Evolutionary conservation across 2,329 filamentous ascomycete species (phyloP), one percentile per base, ranked within the genome.

Genomic region (Canariomyces notabilis): DNA sequence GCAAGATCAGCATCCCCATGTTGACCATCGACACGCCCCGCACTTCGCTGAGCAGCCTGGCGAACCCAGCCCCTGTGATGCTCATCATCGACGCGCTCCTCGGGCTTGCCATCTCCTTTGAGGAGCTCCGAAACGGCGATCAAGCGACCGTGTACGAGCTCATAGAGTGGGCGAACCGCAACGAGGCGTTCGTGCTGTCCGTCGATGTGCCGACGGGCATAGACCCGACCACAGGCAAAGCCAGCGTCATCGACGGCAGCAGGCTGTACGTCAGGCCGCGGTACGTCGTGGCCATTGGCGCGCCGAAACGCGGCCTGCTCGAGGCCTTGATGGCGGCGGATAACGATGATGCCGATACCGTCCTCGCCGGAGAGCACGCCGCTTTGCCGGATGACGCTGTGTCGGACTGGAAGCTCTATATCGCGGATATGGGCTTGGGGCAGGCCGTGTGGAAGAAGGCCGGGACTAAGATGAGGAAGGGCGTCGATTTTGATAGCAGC

Each of bases 151-250:
- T 89, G 0, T 90, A 94, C 60, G 86, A 94, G 61, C 79, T 96
- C 60, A 93, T 96, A 59, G 85, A 89, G 52, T 97, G 90, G 89
- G 85, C 89, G 2, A 97, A 96, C 62, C 84, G 89, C 53, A 87
- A 84, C 61, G 87, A 89, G 54, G 83, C 89, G 0, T 82, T 84
- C 48, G 84, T 93, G 3, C 70, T 98, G 16, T 87, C 89, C 0
- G 80, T 98, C n/a, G 91, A 95, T 62, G 81, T 94, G 5, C 93
- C 93, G 1, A 91, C 87, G 0, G 93, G 93, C 5, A 81, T 95
- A 40, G 89, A 91, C 53, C 88, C 87, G 2, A 81, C 82, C 0
- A 83, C 82, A 32, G 89, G 89, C 59, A 77, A 77, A 61, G 75
- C 79, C 14, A 77, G 74, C 46, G 69, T 79, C 41, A 77, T 80